Evolutionary conservation across 352 stramenopile species (phyloP), one percentile per base, ranked within the genome.

Genomic region (Phytophthora sansomeana): DNA sequence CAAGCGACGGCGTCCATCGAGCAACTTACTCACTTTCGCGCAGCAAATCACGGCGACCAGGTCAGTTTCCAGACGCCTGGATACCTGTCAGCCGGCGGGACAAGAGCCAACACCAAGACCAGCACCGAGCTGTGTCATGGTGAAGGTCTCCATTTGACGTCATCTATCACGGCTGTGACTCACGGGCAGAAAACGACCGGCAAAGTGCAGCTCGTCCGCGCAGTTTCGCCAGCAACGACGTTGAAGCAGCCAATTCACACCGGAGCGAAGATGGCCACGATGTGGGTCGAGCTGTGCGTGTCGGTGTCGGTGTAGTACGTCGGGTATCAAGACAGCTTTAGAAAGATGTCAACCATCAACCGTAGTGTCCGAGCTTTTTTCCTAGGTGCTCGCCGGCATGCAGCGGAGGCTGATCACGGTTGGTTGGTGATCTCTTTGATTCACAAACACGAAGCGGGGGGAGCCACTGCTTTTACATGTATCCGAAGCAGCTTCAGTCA

Each of bases 1-100:
- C 35, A 41, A 41, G 35, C 35, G 35, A 43, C 28, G 6, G 33
- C 17, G 21, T 24, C 11, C 44, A 54, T 51, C 30, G 47, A 55
- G 33, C 30, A n/a, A n/a, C n/a, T n/a, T 36, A 14, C 17, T 28
- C 43, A 57, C 52, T 63, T 69, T 63, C 53, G 50, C 35, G 51
- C n/a, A 35, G 63, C 63, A 71, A 71, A 67, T 61, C 63, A 56
- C 52, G 26, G 26, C 63, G 33, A 63, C 36, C 64, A 69, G 64
- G 64, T 69, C 42, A 51, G 62, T 58, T 67, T 67, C 35, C 33
- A 52, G 46, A 47, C 50, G 36, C 42, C 39, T 57, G 64, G 64
- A 72, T 72, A 64, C 64, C 51, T 67, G 49, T 63, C 57, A 63
- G 43, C 56, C 50, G 28, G 49, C 10, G 16, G 49, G 24, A 8